Evolutionary conservation across 345 rosid genomes (phyloP), one percentile per base, ranked within the genome.

Genomic region (Pistacia integerrima): DNA sequence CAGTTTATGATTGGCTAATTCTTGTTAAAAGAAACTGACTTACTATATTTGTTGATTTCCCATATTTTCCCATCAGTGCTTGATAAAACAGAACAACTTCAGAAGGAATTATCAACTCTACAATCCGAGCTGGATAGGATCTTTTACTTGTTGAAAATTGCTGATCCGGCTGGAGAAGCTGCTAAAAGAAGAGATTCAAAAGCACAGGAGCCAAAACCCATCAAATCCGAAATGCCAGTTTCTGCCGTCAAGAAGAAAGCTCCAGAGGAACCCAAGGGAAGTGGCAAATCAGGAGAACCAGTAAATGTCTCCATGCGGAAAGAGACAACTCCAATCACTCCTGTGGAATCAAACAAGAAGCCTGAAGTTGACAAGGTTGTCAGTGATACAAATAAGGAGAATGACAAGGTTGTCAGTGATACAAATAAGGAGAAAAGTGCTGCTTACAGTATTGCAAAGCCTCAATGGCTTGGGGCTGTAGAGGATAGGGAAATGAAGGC

Each of bases 401-500:
- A 82, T 76, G 85, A 77, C 64, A 70, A 85, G 79, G 72, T 62
- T 62, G 69, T 41, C 30, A 55, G 35, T 59, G 89, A 88, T 69
- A 70, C 82, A 58, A 72, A 79, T 11, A 87, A 84, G 79, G 87
- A 69, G 72, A 77, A 82, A 78, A 71, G 84, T 48, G 36, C 80
- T 74, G 87, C 81, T 20, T 93, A 86, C 77, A 85, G 89, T 76
- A 80, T 77, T 67, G 76, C 64, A 33, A 91, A 93, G 86, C 97
- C 97, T 62, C 98, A 92, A 67, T 96, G 99, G 99, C 98, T 93
- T 41, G 98, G 99, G 73, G 95, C 98, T 51, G 85, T 92, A 36
- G 86, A 88, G 78, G 81, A 84, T 60, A 84, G 70, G 66, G 88
- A 85, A 67, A 55, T 38, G 46, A 49, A 87, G 44, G 88, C 84